Conservation (phyloP, 75 land plant species). For the Selaginella tamariscina region DNA sequence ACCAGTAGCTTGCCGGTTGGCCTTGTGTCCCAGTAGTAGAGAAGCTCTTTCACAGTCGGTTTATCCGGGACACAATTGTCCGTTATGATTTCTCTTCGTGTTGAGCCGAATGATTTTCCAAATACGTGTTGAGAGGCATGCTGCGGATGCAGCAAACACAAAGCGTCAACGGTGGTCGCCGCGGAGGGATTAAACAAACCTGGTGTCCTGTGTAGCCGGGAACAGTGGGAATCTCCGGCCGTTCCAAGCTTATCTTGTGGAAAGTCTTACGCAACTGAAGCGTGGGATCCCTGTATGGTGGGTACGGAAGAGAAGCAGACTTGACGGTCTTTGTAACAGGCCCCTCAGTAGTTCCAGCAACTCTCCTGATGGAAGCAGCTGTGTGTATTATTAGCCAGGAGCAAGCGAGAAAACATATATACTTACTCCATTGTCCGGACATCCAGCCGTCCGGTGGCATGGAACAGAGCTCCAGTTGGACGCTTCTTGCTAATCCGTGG, state of each 20-base stretch:
- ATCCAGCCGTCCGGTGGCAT: constrained; percentile 17
- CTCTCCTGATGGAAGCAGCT: not conserved
- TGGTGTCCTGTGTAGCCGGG: constrained; percentile 21
- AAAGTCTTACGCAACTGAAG: constrained; percentile 14
- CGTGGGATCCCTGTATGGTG: constrained; percentile 15
- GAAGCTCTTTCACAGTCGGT: constrained; percentile 12
- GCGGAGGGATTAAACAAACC: constrained; percentile 3
- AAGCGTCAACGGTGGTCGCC: too few relatives aligned
- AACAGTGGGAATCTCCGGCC: constrained; percentile 12
- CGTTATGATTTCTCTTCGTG: constrained; percentile 12
- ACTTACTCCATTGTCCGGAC: constrained; percentile 15
- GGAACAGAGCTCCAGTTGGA: constrained; percentile 1
- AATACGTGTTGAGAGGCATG: constrained; percentile 20
- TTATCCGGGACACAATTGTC: constrained; percentile 16
- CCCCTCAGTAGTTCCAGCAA: constrained; percentile 16
- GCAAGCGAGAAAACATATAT: not conserved
- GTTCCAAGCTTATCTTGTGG: constrained; percentile 12
- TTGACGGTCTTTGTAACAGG: constrained; percentile 14
- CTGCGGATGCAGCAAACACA: not conserved
- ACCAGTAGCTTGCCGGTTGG: constrained; percentile 11
- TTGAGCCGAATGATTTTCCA: constrained; percentile 15
- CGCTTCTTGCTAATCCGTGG: constrained; percentile 19
- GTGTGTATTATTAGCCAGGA: not conserved
- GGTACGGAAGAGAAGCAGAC: constrained; percentile 12
- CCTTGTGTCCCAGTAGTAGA: constrained; percentile 17